Conservation (phyloP, 768 basidiomycete genomes). For the Amyloporia xantha region DNA sequence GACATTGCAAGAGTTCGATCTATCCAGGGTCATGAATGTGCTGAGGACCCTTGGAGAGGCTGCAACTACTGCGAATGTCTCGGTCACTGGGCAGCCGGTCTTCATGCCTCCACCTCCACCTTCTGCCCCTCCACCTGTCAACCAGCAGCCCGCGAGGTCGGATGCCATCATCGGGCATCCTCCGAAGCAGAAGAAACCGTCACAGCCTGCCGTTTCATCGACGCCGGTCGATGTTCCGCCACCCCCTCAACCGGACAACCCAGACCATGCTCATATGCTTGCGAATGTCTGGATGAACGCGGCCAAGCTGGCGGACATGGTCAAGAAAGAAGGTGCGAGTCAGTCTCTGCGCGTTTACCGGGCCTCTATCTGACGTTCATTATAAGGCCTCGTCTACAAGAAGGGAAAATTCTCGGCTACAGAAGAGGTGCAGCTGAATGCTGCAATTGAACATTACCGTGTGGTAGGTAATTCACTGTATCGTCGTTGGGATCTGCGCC, state of each 20-base stretch:
- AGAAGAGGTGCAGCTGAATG: slow-evolving; percentile 60
- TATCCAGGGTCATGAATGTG: slow-evolving; percentile 61
- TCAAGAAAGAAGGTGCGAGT: slow-evolving; percentile 53
- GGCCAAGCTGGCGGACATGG: slow-evolving; percentile 60
- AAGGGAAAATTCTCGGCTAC: slow-evolving; percentile 83
- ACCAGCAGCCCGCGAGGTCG: slow-evolving; percentile 37
- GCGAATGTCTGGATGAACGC: slow-evolving; percentile 78
- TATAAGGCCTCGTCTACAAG: slow-evolving; percentile 72
- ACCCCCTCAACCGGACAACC: slow-evolving; percentile 28
- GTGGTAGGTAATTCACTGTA: slow-evolving; percentile 37
- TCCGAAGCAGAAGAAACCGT: slow-evolving; percentile 24
- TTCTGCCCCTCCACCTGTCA: slow-evolving; percentile 26
- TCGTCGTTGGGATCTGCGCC: background rate
- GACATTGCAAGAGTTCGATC: slow-evolving; percentile 65
- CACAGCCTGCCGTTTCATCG: slow-evolving; percentile 2
- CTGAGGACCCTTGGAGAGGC: slow-evolving; percentile 61
- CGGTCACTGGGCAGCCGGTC: slow-evolving; percentile 20
- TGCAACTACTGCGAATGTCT: slow-evolving; percentile 36
- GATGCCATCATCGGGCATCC: slow-evolving; percentile 36
- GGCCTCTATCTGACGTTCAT: background rate
- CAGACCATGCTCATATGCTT: slow-evolving; percentile 60
- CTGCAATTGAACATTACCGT: slow-evolving; percentile 60
- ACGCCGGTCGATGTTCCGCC: slow-evolving; percentile 3
- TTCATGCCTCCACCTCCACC: slow-evolving; percentile 21
- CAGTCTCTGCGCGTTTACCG: background rate